Evolutionary conservation across 768 basidiomycete species (phyloP), one percentile per base, ranked within the genome.

Genomic region (Phaeolepiota aurea): DNA sequence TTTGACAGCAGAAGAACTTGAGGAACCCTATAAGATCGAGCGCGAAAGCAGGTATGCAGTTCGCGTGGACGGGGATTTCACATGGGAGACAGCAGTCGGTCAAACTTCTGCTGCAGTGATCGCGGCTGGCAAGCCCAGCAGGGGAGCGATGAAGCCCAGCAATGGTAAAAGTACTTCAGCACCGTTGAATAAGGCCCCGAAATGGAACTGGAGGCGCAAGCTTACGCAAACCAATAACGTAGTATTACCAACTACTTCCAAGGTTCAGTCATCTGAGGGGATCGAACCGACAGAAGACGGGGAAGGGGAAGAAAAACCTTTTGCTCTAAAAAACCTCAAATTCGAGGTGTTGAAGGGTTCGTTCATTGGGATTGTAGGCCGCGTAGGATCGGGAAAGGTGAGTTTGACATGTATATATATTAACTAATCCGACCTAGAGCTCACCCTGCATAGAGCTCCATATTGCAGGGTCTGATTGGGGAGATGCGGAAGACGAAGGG

Each of bases 381-480:
- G 72, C 7, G 79, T 87, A 21, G 85, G 85, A 0, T 77, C 75
- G 31, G 86, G 86, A 20, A 87, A 87, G 63, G 72, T 77, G 25
- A 3, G 54, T 15, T 30, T 40, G 21, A 34, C 18, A 13, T 36
- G 15, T n/a, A n/a, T n/a, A n/a, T n/a, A n/a, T n/a, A n/a, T n/a
- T n/a, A n/a, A n/a, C n/a, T n/a, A n/a, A n/a, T n/a, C n/a, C n/a
- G n/a, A n/a, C n/a, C 34, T 19, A n/a, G 23, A 20, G 19, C n/a
- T 31, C 22, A 1, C 16, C 20, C 3, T 10, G 33, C 37, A 21
- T 40, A 80, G 78, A 79, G 71, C 43, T 76, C 72, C 2, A 48
- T 79, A 23, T 56, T 79, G 1, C 72, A 76, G 47, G 70, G 72
- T 0, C 45, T 82, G 32, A 69, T 81, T 28, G 79, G 79, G 5